A percentile compares a stretch with the other conserved stretches of the same genome.
These are phyloP conservation scores for Rhodomyrtus psidioides DNA, from an alignment of 441 rosid species.

Conservation along the genomic window DNA sequence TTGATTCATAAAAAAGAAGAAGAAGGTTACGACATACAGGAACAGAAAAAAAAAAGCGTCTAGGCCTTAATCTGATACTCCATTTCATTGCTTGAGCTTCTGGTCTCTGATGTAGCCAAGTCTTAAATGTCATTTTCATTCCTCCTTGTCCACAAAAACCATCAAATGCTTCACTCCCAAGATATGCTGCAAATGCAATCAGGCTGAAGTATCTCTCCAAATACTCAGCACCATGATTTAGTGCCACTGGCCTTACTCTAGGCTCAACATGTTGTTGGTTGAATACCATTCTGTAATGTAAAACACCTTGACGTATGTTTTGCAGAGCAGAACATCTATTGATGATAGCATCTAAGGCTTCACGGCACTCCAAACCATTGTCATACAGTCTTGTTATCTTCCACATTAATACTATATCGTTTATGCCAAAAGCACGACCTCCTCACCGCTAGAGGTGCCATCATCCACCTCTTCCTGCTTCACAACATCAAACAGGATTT, in stretches of 20 bases:
- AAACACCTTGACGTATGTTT: slow-evolving; percentile 93
- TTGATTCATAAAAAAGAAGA: slow-evolving; percentile 6
- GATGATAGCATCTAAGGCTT: slow-evolving; percentile 89
- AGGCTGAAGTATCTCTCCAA: slow-evolving; percentile 87
- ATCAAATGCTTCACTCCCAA: slow-evolving; percentile 96
- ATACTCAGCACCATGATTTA: slow-evolving; percentile 96
- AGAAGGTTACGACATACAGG: slow-evolving; percentile 53
- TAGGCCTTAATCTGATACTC: slow-evolving; percentile 96
- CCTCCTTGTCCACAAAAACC: slow-evolving; percentile 83
- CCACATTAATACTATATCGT: slow-evolving; percentile 80
- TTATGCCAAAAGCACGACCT: slow-evolving; percentile 84
- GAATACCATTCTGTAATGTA: slow-evolving; percentile 76
- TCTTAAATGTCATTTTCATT: slow-evolving; percentile 72
- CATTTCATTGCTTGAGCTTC: slow-evolving; percentile 98
- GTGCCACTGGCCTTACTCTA: slow-evolving; percentile 83
- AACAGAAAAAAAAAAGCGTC: slow-evolving; percentile 79
- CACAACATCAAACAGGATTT: slow-evolving; percentile 47
- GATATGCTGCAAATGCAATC: slow-evolving; percentile 98
- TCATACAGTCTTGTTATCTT: slow-evolving; percentile 93
- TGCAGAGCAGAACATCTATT: slow-evolving; percentile 97
- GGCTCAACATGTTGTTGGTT: slow-evolving; percentile 96
- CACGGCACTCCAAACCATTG: slow-evolving; percentile 90
- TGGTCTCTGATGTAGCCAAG: slow-evolving; percentile 86
- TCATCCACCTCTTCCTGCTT: slow-evolving; percentile 64
- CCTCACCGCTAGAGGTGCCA: slow-evolving; percentile 95